Conservation (phyloP, 768 basidiomycete genomes). For the Amanita phalloides region DNA sequence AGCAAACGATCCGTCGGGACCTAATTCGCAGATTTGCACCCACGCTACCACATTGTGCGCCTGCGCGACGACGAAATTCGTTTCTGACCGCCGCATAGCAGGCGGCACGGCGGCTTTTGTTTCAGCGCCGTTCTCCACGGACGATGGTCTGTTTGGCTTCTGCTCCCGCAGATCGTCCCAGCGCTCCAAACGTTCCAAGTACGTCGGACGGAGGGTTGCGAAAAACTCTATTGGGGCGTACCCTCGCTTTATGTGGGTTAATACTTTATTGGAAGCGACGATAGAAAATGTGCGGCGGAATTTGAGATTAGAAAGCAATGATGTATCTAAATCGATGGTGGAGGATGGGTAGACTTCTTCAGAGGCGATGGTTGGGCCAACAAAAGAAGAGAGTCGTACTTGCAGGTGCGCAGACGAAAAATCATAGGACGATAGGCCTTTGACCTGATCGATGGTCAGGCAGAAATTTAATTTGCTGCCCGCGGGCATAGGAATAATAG, state of each 20-base stretch:
- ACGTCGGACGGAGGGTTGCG: constrained; percentile 69
- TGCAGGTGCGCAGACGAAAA: constrained; percentile 83
- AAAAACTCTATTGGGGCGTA: constrained; percentile 90
- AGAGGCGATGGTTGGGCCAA: constrained; percentile 53
- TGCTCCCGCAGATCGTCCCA: constrained; percentile 93
- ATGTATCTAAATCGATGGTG: constrained; percentile 60
- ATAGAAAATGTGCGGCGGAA: constrained; percentile 80
- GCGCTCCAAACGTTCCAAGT: constrained; percentile 79
- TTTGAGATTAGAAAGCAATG: constrained; percentile 68
- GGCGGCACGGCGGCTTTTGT: constrained; percentile 33
- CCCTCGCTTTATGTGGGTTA: constrained; percentile 59
- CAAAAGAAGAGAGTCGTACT: constrained; percentile 78
- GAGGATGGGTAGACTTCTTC: constrained; percentile 81
- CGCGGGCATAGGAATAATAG: constrained; percentile 32
- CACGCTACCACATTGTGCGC: constrained; percentile 85
- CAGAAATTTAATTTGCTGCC: constrained; percentile 82
- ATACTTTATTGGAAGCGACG: constrained; percentile 60
- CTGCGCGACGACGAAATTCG: constrained; percentile 82
- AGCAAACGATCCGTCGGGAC: constrained; percentile 71
- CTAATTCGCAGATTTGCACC: constrained; percentile 81
- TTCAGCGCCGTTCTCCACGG: constrained; percentile 25
- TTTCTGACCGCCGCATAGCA: constrained; percentile 89
- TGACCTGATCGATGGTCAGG: constrained; percentile 77
- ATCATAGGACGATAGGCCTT: constrained; percentile 84
- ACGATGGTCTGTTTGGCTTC: constrained; percentile 32